Percentiles rank a stretch among this genome's conserved stretches.
phyloP scores from a whole-genome alignment of 345 rosid species.

The Murraya koenigii region DNA sequence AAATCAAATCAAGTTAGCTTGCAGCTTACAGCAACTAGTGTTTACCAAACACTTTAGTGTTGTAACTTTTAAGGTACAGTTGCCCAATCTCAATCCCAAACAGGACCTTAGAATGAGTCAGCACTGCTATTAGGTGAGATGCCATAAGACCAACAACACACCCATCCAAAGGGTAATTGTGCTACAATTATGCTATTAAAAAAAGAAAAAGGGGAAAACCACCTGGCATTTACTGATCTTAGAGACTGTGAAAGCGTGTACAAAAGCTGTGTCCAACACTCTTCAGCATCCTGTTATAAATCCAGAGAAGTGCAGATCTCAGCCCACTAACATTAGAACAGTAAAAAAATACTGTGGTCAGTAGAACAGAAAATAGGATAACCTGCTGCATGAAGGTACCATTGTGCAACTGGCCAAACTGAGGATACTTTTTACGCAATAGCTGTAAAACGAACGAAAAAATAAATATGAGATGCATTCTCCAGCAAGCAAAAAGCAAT shows the following conservation, averaged over 20 bases:
- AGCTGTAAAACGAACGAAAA: constrained; percentile 43
- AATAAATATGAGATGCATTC: background rate
- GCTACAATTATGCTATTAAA: background rate
- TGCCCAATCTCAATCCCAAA: too few species aligned
- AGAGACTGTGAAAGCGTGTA: constrained; percentile 93
- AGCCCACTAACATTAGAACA: constrained; percentile 8
- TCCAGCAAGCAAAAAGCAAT: background rate
- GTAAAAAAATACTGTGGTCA: background rate
- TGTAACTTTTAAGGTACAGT: too few species aligned
- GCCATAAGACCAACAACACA: background rate
- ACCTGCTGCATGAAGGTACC: constrained; percentile 98
- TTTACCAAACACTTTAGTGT: too few species aligned
- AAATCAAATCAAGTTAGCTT: too few species aligned
- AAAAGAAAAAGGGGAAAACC: constrained; percentile 8
- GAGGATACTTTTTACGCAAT: constrained; percentile 90
- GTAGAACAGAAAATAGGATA: background rate
- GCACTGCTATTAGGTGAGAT: background rate
- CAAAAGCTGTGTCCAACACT: constrained; percentile 95
- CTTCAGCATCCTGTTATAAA: constrained; percentile 87
- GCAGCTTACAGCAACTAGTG: too few species aligned
- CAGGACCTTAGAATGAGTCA: background rate
- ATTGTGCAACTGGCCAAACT: constrained; percentile 89
- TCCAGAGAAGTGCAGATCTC: constrained; percentile 12
- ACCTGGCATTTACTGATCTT: constrained; percentile 57
- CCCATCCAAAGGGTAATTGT: background rate